Evolutionary conservation across 257 asterid genomes (phyloP).

Genomic region (Forsythia suspensa): DNA sequence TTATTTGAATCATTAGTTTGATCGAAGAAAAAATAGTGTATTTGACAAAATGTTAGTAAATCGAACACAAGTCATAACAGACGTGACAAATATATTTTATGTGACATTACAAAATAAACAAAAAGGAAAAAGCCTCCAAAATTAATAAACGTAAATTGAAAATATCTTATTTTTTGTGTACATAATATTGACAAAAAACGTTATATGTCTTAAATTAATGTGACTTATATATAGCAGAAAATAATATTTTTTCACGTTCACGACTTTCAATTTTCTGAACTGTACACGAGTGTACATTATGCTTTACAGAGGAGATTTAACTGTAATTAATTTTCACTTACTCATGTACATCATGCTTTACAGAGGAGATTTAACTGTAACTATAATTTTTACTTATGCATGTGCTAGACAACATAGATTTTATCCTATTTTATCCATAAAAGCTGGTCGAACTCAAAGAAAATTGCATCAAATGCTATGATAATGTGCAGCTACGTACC

Average conservation of each 20-base stretch:
- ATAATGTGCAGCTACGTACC: constrained; percentile 12
- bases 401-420: constrained; percentile 33
- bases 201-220: no score
- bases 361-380: constrained; percentile 19
- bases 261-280: background rate
- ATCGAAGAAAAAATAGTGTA: no score
- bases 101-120: no score
- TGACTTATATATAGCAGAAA: no score
- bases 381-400: constrained; percentile 17
- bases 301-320: background rate
- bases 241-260: background rate
- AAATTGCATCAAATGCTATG: background rate
- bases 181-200: no score
- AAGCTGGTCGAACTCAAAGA: constrained; percentile 20
- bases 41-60: no score
- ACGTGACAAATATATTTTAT: no score
- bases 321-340: background rate
- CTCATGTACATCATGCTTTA: constrained; percentile 13
- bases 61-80: no score
- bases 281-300: background rate
- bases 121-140: no score
- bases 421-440: constrained; percentile 25
- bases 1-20: no score
- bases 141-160: no score
- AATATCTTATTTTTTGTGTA: no score